Conservation (phyloP, 306 rosid species). For the Dalbergia cochinchinensis region DNA sequence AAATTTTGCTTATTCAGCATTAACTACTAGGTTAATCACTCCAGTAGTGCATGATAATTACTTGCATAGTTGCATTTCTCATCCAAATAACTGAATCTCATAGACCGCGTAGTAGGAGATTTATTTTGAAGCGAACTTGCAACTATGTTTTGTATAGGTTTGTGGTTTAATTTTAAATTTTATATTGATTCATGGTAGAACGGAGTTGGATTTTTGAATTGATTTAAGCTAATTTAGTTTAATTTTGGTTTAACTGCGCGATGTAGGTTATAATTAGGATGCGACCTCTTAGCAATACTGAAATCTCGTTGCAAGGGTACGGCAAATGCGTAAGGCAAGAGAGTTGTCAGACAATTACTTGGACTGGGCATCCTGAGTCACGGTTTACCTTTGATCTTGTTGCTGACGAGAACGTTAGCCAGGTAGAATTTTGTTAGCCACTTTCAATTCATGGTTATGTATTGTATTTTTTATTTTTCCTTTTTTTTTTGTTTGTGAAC, state of each 20-base stretch:
- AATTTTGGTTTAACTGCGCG: slow-evolving; percentile 30
- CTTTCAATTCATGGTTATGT: slow-evolving; percentile 5
- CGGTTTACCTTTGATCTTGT: slow-evolving; percentile 93
- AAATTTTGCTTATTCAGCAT: neutral
- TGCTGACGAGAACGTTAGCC: slow-evolving; percentile 95
- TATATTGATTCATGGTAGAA: neutral
- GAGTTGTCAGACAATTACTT: slow-evolving; percentile 76
- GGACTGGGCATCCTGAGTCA: slow-evolving; percentile 97
- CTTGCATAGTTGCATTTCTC: neutral
- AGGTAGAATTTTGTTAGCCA: slow-evolving; percentile 58
- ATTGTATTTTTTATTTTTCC: neutral
- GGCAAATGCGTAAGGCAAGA: slow-evolving; percentile 87
- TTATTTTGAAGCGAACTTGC: slow-evolving; percentile 5
- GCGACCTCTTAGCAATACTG: slow-evolving; percentile 88
- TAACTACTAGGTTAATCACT: slow-evolving; percentile 5
- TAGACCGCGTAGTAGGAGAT: neutral
- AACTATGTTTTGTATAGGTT: neutral
- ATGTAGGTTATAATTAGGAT: slow-evolving; percentile 88
- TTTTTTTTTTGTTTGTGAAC: neutral
- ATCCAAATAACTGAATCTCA: neutral
- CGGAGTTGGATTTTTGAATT: neutral
- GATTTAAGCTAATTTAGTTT: slow-evolving; percentile 25
- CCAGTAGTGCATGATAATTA: neutral
- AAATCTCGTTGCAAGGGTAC: slow-evolving; percentile 87
- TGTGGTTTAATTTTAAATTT: neutral